A percentile compares a stretch with the other conserved stretches of the same genome.
phyloP scores from a whole-genome alignment of 768 basidiomycete genomes.

The Porphyrellus cyaneotinctus region DNA sequence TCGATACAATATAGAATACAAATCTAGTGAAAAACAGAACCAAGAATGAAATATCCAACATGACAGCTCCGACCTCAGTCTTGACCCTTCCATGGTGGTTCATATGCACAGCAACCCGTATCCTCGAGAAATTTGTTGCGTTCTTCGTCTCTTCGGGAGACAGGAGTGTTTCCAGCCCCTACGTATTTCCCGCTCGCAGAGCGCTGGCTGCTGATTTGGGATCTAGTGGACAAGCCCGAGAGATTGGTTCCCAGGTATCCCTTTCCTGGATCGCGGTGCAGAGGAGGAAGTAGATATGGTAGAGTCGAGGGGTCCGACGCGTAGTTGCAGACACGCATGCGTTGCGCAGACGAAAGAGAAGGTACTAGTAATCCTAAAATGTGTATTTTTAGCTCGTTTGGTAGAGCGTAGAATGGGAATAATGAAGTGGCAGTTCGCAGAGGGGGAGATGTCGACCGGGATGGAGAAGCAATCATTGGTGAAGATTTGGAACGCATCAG shows the following conservation, averaged over 20 bases:
- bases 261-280: constrained; percentile 21
- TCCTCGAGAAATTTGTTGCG: constrained; percentile 41
- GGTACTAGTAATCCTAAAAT: constrained; percentile 56
- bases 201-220: constrained; percentile 11
- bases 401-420: constrained; percentile 43
- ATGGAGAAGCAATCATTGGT: constrained; percentile 9
- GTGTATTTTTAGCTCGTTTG: constrained; percentile 54
- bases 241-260: constrained; percentile 17
- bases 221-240: constrained; percentile 12
- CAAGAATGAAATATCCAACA: background rate
- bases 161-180: constrained; percentile 35
- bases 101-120: constrained; percentile 47
- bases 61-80: background rate
- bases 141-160: constrained; percentile 41
- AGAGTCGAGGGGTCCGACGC: constrained; percentile 49
- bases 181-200: constrained; percentile 39
- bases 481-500: constrained; percentile 34
- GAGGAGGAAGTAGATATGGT: constrained; percentile 37
- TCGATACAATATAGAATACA: constrained; percentile 8
- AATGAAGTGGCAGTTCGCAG: constrained; percentile 14
- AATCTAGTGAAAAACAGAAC: background rate
- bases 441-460: constrained; percentile 14
- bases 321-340: constrained; percentile 50
- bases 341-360: constrained; percentile 52
- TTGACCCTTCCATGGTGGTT: constrained; percentile 25